Base-by-base conservation (phyloP, 164 flowering plant genomes). In the Sextonia rubra region DNA sequence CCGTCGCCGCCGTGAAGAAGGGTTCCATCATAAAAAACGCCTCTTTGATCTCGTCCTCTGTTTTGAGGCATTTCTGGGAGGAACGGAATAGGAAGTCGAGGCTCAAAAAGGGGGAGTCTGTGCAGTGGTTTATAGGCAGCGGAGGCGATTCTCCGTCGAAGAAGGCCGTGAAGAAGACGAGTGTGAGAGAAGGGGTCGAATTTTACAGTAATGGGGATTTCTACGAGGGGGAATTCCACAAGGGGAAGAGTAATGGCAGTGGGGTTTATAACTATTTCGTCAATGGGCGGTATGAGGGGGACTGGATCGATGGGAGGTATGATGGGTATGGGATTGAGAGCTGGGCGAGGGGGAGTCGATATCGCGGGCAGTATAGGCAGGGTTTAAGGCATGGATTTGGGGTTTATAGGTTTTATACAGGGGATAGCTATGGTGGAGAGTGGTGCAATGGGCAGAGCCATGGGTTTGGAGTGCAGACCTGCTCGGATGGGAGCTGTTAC, bases 381-480 rank as follows among this genome's bases (percentile, higher is more conserved):
- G 99, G 98, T 0, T 66, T 86, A 78, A 78, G 97, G 71, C 95
- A 94, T 77, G 97, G 97, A 0, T 83, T 72, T 69, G 99, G 99
- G 24, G 90, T 88, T 73, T 94, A 91, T 72, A 80, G 81, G 82
- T 91, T 92, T 32, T 94, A 81, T 47, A 90, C 97, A 1, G 99
- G 95, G 3, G 99, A 94, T 80, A 77, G 83, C 15, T 94, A 89
- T 82, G 85, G 90, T 0, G 99, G 99, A 1, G 90, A 93, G 64
- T 95, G 99, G 98, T 84, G 71, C 69, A 88, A 88, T 76, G 99
- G 99, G 62, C 99, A 91, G 80, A 89, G 95, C 71, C 98, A 90
- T 79, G 99, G 98, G 0, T 48, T 84, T 70, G 99, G 99, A 11
- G 81, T 82, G 1, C 99, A 94, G 78, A 86, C 80, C 37, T 94